Evolutionary conservation across 2,329 filamentous ascomycete genomes (phyloP).

Genomic region (Scedosporium aurantiacum): DNA sequence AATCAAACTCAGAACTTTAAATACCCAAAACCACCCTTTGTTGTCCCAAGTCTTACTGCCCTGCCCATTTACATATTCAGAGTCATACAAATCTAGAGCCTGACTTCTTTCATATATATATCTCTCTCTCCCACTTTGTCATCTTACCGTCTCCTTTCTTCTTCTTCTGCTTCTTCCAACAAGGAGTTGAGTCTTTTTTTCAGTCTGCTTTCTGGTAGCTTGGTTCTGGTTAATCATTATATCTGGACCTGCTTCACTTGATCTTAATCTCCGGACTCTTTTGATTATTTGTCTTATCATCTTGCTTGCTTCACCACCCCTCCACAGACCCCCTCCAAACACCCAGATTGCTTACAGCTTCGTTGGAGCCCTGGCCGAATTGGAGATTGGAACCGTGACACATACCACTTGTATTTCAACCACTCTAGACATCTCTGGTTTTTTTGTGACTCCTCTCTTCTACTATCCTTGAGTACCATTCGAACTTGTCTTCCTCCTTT

Average conservation of each 20-base stretch:
- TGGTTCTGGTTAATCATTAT: conserved; percentile 1
- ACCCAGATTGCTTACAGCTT: not conserved
- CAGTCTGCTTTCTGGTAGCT: not conserved
- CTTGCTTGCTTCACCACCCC: not conserved
- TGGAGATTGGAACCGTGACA: not conserved
- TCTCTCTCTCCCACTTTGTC: not conserved
- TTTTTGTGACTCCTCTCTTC: not conserved
- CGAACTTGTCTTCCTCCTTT: not conserved
- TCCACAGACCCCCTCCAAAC: not conserved
- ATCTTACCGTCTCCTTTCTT: not conserved
- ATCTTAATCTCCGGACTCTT: not conserved
- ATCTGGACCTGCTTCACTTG: not conserved
- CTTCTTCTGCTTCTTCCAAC: not conserved
- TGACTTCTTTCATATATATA: conserved; percentile 4
- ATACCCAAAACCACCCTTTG: not conserved
- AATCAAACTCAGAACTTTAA: not conserved
- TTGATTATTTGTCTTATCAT: not conserved
- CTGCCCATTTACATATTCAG: not conserved
- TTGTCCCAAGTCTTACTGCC: not conserved
- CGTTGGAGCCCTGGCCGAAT: not conserved
- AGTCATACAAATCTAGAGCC: not conserved
- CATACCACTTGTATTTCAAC: not conserved
- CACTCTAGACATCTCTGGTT: not conserved
- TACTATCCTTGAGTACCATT: not conserved
- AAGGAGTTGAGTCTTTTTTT: not conserved